These are phyloP conservation scores for Globisporangium uncinulatum DNA, from an alignment of 352 stramenopile genomes.

Conservation along the genomic window DNA sequence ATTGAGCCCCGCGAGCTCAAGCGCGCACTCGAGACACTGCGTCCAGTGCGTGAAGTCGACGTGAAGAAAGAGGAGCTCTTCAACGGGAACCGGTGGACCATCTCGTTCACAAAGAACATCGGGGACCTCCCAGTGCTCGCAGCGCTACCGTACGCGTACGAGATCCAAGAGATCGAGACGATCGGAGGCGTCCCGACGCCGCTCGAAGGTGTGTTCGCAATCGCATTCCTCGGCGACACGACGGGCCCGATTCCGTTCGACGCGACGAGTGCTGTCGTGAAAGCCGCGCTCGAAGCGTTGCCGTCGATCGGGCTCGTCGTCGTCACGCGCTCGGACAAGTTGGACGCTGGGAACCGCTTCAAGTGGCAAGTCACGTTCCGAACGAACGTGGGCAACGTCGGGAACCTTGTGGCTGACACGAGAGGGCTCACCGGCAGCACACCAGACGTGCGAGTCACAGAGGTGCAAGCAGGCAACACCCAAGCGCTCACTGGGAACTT, in stretches of 20 bases:
- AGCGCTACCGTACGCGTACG: slow-evolving; percentile 86
- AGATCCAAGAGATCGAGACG: slow-evolving; percentile 92
- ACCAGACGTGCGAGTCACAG: slow-evolving; percentile 40
- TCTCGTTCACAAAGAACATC: slow-evolving; percentile 95
- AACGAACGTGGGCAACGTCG: slow-evolving; percentile 75
- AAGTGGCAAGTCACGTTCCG: slow-evolving; percentile 94
- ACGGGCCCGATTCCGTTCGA: slow-evolving; percentile 86
- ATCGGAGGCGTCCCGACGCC: slow-evolving; percentile 91
- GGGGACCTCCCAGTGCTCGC: slow-evolving; percentile 92
- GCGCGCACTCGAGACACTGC: slow-evolving; percentile 70
- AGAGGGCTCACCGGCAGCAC: slow-evolving; percentile 53
- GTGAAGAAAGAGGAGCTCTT: slow-evolving; percentile 61
- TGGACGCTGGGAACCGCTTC: slow-evolving; percentile 82
- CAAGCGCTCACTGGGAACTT: slow-evolving; percentile 78
- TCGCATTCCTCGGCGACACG: slow-evolving; percentile 76
- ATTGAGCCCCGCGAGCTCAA: slow-evolving; percentile 85
- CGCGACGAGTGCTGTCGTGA: slow-evolving; percentile 76
- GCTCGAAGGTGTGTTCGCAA: slow-evolving; percentile 84
- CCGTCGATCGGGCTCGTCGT: slow-evolving; percentile 87
- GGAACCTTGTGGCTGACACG: slow-evolving; percentile 42
- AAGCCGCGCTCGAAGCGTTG: slow-evolving; percentile 86
- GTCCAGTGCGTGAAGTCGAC: slow-evolving; percentile 54
- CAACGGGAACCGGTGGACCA: slow-evolving; percentile 89
- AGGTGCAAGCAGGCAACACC: slow-evolving; percentile 58
- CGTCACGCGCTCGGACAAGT: slow-evolving; percentile 65